Conservation (phyloP, 2,329 filamentous ascomycete genomes). For the Rosellinia necatrix region DNA sequence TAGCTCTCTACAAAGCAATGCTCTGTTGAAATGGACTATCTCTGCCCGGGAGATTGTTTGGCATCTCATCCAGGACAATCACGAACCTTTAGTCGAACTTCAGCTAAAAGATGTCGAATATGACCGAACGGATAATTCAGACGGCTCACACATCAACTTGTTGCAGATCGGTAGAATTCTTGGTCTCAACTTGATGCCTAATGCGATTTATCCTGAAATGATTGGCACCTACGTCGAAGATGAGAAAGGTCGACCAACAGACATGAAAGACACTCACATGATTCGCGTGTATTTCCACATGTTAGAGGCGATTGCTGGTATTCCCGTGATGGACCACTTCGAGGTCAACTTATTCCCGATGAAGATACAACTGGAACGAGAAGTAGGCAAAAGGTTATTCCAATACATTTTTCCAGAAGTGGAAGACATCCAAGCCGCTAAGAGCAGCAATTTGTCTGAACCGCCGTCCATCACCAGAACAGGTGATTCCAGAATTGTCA, state of each 20-base stretch:
- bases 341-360: constrained; percentile 92
- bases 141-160: constrained; percentile 93
- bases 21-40: constrained; percentile 88
- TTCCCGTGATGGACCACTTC: constrained; percentile 95
- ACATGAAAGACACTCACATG: constrained; percentile 75
- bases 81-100: constrained; percentile 88
- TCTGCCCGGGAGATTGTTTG: constrained; percentile 95
- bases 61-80: constrained; percentile 88
- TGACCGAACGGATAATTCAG: constrained; percentile 93
- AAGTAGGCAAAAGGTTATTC: constrained; percentile 90
- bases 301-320: constrained; percentile 96
- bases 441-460: constrained; percentile 55
- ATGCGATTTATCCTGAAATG: constrained; percentile 95
- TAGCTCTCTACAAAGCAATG: constrained; percentile 71
- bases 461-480: constrained; percentile 63
- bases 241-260: constrained; percentile 56
- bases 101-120: constrained; percentile 91
- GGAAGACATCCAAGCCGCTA: constrained; percentile 54
- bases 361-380: constrained; percentile 89
- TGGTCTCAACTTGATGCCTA: constrained; percentile 85
- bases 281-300: constrained; percentile 96
- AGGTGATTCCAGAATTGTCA: constrained; percentile 50
- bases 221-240: constrained; percentile 85
- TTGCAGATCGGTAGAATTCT: constrained; percentile 87
- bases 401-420: constrained; percentile 96